phyloP scores from a whole-genome alignment of 768 basidiomycete genomes.

The Agrocybe praecox region DNA sequence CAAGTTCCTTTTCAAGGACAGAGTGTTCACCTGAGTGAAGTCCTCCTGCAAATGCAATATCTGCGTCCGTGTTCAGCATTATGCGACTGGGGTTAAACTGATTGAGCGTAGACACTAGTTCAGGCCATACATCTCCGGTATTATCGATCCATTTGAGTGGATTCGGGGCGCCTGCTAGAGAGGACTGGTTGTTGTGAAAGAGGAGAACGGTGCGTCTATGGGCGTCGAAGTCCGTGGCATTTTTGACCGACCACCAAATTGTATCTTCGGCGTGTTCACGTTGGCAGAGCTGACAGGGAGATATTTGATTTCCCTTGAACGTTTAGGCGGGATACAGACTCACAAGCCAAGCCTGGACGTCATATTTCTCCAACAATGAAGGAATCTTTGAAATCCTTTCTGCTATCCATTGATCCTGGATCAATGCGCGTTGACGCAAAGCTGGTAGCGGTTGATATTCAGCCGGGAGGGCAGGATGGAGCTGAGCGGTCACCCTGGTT shows the following conservation, averaged over 20 bases:
- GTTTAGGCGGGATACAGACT: too few species aligned
- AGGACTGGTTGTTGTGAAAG: constrained; percentile 46
- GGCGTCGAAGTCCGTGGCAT: constrained; percentile 48
- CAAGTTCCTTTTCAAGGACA: constrained; percentile 38
- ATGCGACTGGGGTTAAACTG: constrained; percentile 40
- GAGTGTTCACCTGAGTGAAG: constrained; percentile 50
- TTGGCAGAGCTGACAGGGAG: constrained; percentile 37
- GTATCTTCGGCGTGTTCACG: constrained; percentile 59
- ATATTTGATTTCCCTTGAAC: not conserved
- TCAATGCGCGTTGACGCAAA: constrained; percentile 39
- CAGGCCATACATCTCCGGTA: constrained; percentile 49
- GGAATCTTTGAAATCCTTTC: constrained; percentile 46
- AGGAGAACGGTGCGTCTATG: constrained; percentile 51
- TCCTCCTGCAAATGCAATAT: constrained; percentile 52
- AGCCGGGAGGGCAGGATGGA: constrained; percentile 32
- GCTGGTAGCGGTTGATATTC: constrained; percentile 37
- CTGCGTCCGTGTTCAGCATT: constrained; percentile 45
- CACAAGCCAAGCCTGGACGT: constrained; percentile 46
- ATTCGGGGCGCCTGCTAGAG: constrained; percentile 37
- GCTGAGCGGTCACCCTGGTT: constrained; percentile 11
- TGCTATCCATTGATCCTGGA: constrained; percentile 42
- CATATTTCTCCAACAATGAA: constrained; percentile 41
- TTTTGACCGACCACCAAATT: constrained; percentile 52
- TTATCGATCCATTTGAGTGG: constrained; percentile 52
- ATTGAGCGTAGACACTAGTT: constrained; percentile 38